Base-by-base conservation (phyloP, 1,284 basidiomycete genomes). In the Pisolithus thermaeus region DNA sequence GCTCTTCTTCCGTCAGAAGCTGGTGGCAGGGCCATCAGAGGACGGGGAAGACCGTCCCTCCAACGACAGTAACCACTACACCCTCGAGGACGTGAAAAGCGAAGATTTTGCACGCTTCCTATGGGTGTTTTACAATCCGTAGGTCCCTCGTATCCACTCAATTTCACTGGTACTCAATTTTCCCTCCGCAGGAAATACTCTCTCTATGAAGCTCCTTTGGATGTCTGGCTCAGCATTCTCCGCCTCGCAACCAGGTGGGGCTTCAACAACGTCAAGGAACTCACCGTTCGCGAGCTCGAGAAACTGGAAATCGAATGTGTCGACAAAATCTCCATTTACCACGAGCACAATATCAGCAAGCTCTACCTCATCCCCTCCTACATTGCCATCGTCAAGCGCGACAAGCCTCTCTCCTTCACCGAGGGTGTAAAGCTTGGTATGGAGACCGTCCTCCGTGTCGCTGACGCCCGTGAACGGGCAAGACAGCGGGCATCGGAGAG, bases 101-200 rank as follows among this genome's bases (percentile, higher is more conserved):
- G 68, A 73, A 18, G 78, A 81, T 22, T 81, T 84, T 51, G 72
- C 74, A 16, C 69, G 71, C 2, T 74, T 85, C 39, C 69, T 83
- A 3, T 81, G 80, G 74, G 74, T 84, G 0, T 83, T 84, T 56
- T 84, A 84, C 58, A 84, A 84, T 54, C 76, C 80, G 82, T 84
- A 58, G 57, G 81, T 68, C 55, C 22, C 41, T 27, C 25, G 0
- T 2, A 4, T 14, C 11, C 23, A 14, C 16, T 18, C 20, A 22
- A 22, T n/a, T 32, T 27, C 25, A 51, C n/a, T 30, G 18, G 30
- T 7, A 44, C 23, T 27, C n/a, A 25, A 16, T 53, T 49, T 22
- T 56, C 57, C 52, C 25, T 20, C 40, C 45, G 30, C 55, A 82
- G 81, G 14, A 73, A 70, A 65, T 80, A 82, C 60, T 80, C 78